These are phyloP conservation scores for Phialocephala subalpina DNA, from an alignment of 2,329 filamentous ascomycete genomes.

Conservation along the genomic window DNA sequence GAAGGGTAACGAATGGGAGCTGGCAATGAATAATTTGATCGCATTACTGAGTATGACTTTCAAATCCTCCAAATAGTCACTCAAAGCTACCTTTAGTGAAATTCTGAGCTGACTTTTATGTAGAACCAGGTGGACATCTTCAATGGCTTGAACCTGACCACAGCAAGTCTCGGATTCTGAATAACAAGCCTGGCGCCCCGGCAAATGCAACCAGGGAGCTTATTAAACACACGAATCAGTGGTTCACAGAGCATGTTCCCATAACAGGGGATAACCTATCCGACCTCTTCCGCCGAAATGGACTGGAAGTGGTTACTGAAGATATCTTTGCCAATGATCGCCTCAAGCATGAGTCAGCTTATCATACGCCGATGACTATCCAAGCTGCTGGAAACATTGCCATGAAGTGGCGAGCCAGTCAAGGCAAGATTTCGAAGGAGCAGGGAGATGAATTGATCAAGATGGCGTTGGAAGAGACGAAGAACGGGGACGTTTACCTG, in stretches of 20 bases:
- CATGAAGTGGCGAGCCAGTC: not conserved
- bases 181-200: not conserved
- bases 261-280: not conserved
- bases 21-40: not conserved
- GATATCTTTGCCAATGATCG: not conserved
- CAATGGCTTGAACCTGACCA: conserved; percentile 10
- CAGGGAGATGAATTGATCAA: not conserved
- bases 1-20: conserved; percentile 2
- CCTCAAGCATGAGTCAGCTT: not conserved
- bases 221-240: not conserved
- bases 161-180: conserved; percentile 9
- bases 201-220: not conserved
- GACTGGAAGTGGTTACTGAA: not conserved
- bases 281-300: not conserved
- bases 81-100: too few relatives aligned
- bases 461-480: conserved; percentile 6
- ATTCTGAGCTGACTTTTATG: too few relatives aligned
- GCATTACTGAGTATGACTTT: conserved; percentile 3
- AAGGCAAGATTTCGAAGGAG: not conserved
- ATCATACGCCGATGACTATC: not conserved
- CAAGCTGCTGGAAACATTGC: not conserved
- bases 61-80: too few relatives aligned
- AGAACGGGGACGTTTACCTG: conserved; percentile 7
- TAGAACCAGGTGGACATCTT: conserved; percentile 7
- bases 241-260: not conserved